Base-by-base conservation (phyloP, 768 basidiomycete species). In the Tulasnella sp. region DNA sequence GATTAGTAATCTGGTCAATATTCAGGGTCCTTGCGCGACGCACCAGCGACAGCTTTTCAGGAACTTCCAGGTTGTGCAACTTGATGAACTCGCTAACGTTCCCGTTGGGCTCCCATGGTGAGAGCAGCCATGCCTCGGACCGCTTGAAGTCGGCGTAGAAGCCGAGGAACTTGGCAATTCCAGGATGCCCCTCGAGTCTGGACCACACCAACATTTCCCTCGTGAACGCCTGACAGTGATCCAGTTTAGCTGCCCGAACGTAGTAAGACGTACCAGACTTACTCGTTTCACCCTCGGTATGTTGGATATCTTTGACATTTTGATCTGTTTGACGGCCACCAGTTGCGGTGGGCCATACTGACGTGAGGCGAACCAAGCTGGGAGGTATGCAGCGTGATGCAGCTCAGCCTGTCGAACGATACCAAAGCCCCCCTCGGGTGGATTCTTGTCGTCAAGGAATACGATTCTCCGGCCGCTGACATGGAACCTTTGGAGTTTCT, bases 141-240 rank as follows among this genome's bases (percentile, higher is more conserved):
- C 41, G 41, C n/a, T 48, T 41, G 40, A 42, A 41, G 22, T 75
- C 73, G 73, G 46, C 24, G 46, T 75, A 41, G 20, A 75, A 75
- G 5, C 73, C 73, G 8, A 42, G 40, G 16, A 75, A 75, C n/a
- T 41, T 48, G 41, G 46, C 41, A 18, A 75, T 75, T 31, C 46
- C 46, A 3, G 73, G 73, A 75, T 75, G 73, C 6, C 9, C 34
- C 1, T 31, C 41, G 22, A 75, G 46, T 1, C 28, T 28, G 12
- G 73, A 75, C 73, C 73, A 75, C n/a, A 75, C 41, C 73, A 75
- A 44, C 20, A 75, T 44, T 31, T 75, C 73, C 40, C n/a, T 41
- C 16, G 40, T 48, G 40, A 75, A 75, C 6, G 41, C 41, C 73
- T 75, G 73, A 34, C 14, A 42, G 24, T 5, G 11, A n/a, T 41